Percentiles rank a stretch among this genome's conserved stretches.
phyloP scores from a whole-genome alignment of 2,329 filamentous ascomycete genomes.

The Xylariaceae sp. region DNA sequence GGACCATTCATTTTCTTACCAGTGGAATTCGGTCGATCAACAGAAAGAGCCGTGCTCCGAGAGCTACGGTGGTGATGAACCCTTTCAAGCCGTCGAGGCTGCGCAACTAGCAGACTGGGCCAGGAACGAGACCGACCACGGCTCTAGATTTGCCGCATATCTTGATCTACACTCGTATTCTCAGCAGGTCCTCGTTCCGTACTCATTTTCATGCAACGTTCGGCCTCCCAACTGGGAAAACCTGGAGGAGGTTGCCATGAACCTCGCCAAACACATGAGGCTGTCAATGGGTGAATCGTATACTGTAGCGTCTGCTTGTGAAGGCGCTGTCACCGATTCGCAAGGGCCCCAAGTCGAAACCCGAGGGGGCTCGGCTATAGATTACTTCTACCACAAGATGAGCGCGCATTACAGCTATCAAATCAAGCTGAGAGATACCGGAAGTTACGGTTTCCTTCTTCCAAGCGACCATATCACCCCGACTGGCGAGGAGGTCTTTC shows the following conservation, averaged over 20 bases:
- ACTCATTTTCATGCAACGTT: slow-evolving; percentile 73
- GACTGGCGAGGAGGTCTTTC: slow-evolving; percentile 80
- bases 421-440: slow-evolving; percentile 87
- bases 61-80: slow-evolving; percentile 74
- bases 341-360: slow-evolving; percentile 55
- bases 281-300: slow-evolving; percentile 71
- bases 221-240: slow-evolving; percentile 85
- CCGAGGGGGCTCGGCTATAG: slow-evolving; percentile 78
- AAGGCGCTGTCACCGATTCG: slow-evolving; percentile 58
- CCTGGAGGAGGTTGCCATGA: slow-evolving; percentile 81
- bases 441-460: slow-evolving; percentile 88
- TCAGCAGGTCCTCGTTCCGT: slow-evolving; percentile 90
- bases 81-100: slow-evolving; percentile 81
- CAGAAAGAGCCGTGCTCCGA: slow-evolving; percentile 83
- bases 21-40: slow-evolving; percentile 67
- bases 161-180: slow-evolving; percentile 93
- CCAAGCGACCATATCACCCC: slow-evolving; percentile 83
- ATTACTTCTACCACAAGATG: slow-evolving; percentile 92
- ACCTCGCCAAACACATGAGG: slow-evolving; percentile 83
- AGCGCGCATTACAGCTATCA: slow-evolving; percentile 82
- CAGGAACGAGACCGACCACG: slow-evolving; percentile 65
- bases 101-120: slow-evolving; percentile 75
- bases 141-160: slow-evolving; percentile 74
- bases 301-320: slow-evolving; percentile 77
- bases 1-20: slow-evolving; percentile 78